Percentiles rank a stretch among this genome's conserved stretches.
These are phyloP conservation scores for Pinus taeda DNA, from an alignment of 75 land plant genomes.

Conservation along the genomic window DNA sequence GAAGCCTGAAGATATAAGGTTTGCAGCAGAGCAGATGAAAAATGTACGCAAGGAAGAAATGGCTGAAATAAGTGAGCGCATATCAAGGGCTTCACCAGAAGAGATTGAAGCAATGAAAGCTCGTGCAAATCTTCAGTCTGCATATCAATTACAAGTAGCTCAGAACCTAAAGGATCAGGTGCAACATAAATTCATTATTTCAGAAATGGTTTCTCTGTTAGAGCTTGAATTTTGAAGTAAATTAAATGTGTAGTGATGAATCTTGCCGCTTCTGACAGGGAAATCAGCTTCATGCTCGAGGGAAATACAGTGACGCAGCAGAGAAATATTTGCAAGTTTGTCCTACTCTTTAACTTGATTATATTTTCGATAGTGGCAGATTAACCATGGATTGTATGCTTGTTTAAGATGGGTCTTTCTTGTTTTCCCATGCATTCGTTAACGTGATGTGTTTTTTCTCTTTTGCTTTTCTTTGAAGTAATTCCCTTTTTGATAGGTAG, in stretches of 20 bases:
- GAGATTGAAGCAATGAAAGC: conserved; percentile 73
- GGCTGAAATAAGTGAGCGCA: conserved; percentile 69
- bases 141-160: conserved; percentile 68
- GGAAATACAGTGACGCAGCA: conserved; percentile 70
- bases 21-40: conserved; percentile 89
- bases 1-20: conserved; percentile 71
- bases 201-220: background rate
- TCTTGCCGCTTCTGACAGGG: conserved; percentile 50
- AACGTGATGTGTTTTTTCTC: background rate
- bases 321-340: conserved; percentile 80
- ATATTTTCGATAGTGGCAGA: background rate
- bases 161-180: conserved; percentile 83
- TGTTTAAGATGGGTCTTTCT: background rate
- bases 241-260: conserved; percentile 3
- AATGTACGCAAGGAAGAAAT: conserved; percentile 76
- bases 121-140: conserved; percentile 60
- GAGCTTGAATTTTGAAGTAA: background rate
- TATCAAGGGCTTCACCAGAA: conserved; percentile 74
- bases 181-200: background rate
- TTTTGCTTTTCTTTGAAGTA: conserved; percentile 2
- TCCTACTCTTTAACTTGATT: conserved; percentile 3
- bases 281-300: conserved; percentile 69
- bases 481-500: conserved; percentile 6
- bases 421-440: background rate
- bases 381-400: background rate